These are phyloP conservation scores for Quercus dentata DNA, from an alignment of 306 rosid species.

Conservation along the genomic window DNA sequence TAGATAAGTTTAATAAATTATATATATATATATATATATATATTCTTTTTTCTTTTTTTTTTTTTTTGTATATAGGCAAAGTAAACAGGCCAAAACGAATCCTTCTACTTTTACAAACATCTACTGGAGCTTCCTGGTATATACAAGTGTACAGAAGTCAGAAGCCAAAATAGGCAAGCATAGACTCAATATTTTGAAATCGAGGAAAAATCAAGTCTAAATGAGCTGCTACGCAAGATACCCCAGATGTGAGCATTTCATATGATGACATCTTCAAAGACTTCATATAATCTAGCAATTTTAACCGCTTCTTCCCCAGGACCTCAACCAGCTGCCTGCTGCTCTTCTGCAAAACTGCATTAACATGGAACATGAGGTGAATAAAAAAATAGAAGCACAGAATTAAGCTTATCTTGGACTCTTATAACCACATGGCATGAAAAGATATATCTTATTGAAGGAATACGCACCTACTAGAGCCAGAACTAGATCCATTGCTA, in stretches of 20 bases:
- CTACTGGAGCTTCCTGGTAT: background rate
- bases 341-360: background rate
- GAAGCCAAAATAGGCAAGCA: background rate
- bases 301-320: background rate
- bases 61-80: no score
- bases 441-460: background rate
- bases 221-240: background rate
- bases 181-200: background rate
- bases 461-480: conserved; percentile 5
- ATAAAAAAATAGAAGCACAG: background rate
- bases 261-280: background rate
- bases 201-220: background rate
- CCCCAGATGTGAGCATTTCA: background rate
- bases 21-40: no score
- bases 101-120: background rate
- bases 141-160: background rate
- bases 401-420: background rate
- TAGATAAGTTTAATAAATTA: no score
- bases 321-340: background rate
- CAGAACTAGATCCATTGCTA: conserved; percentile 21
- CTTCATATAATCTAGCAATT: background rate
- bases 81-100: no score
- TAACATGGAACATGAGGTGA: background rate
- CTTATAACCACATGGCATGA: background rate
- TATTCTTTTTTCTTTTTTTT: no score